Evolutionary conservation across 805 yeast genomes (phyloP).

Genomic region (Ogataea glucozyma): DNA sequence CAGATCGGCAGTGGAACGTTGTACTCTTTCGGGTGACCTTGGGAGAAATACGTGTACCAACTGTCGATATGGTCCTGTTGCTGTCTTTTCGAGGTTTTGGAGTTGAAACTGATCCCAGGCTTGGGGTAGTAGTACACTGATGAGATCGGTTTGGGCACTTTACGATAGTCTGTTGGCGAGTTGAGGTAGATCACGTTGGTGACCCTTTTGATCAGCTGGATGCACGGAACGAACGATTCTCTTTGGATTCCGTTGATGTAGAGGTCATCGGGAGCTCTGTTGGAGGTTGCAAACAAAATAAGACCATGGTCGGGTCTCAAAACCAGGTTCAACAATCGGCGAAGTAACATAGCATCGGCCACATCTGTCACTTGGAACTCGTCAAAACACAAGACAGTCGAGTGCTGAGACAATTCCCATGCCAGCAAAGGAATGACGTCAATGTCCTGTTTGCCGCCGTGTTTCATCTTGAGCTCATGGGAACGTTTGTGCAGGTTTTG

Average conservation of each 20-base stretch:
- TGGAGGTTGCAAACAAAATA: slow-evolving; percentile 88
- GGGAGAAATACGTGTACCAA: slow-evolving; percentile 83
- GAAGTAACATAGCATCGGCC: slow-evolving; percentile 95
- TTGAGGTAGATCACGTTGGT: slow-evolving; percentile 78
- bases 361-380: slow-evolving; percentile 98
- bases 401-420: slow-evolving; percentile 71
- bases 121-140: slow-evolving; percentile 76
- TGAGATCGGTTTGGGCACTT: slow-evolving; percentile 78
- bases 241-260: slow-evolving; percentile 95
- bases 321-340: slow-evolving; percentile 69
- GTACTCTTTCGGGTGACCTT: slow-evolving; percentile 47
- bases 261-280: slow-evolving; percentile 90
- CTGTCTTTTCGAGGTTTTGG: slow-evolving; percentile 49
- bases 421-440: slow-evolving; percentile 87
- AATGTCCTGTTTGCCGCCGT: slow-evolving; percentile 63
- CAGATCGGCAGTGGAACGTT: slow-evolving; percentile 60
- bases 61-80: slow-evolving; percentile 62
- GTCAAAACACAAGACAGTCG: slow-evolving; percentile 88
- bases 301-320: slow-evolving; percentile 78
- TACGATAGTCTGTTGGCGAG: slow-evolving; percentile 93
- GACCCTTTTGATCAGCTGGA: slow-evolving; percentile 68
- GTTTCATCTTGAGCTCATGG: slow-evolving; percentile 67
- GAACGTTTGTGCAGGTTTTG: slow-evolving; percentile 86
- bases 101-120: slow-evolving; percentile 55
- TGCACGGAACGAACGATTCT: slow-evolving; percentile 89